phyloP scores from a whole-genome alignment of 2,329 filamentous ascomycete genomes.

The Chrysosphaeria jannelii region DNA sequence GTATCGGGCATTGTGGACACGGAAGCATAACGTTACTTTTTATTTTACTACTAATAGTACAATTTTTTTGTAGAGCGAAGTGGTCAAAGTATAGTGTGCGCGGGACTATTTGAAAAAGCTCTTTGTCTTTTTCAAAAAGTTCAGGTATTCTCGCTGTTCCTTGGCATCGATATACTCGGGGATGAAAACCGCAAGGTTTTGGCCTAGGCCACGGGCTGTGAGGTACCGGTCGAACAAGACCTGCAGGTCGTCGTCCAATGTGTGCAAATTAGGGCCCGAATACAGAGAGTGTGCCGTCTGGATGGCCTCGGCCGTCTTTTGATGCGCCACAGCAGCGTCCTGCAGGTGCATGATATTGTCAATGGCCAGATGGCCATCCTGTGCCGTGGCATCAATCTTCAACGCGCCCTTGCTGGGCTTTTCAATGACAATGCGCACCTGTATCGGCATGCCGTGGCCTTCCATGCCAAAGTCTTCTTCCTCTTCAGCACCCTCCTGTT shows the following conservation, averaged over 20 bases:
- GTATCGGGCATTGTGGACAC: slow-evolving; percentile 7
- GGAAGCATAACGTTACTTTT: too few relatives aligned
- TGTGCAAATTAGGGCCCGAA: slow-evolving; percentile 73
- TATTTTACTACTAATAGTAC: too few relatives aligned
- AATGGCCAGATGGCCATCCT: slow-evolving; percentile 63
- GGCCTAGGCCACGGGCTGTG: slow-evolving; percentile 77
- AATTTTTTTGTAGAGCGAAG: too few relatives aligned
- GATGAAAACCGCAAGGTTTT: slow-evolving; percentile 62
- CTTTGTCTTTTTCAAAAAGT: slow-evolving; percentile 74
- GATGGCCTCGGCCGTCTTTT: slow-evolving; percentile 42
- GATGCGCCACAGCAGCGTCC: slow-evolving; percentile 47
- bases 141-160: slow-evolving; percentile 90
- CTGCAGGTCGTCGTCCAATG: slow-evolving; percentile 88
- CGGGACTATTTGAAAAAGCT: slow-evolving; percentile 60
- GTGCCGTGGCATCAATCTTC: slow-evolving; percentile 58
- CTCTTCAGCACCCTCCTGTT: slow-evolving; percentile 25
- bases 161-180: slow-evolving; percentile 94
- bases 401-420: slow-evolving; percentile 65
- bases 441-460: slow-evolving; percentile 41
- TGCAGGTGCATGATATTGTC: slow-evolving; percentile 77
- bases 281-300: slow-evolving; percentile 55
- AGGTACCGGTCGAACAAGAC: slow-evolving; percentile 75
- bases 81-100: too few relatives aligned
- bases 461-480: slow-evolving; percentile 16
- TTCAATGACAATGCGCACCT: slow-evolving; percentile 65